Percentiles rank a stretch among this genome's conserved stretches.
These are phyloP conservation scores for Pseudogymnoascus sp. DNA, from an alignment of 2,329 filamentous ascomycete species.

Conservation along the genomic window DNA sequence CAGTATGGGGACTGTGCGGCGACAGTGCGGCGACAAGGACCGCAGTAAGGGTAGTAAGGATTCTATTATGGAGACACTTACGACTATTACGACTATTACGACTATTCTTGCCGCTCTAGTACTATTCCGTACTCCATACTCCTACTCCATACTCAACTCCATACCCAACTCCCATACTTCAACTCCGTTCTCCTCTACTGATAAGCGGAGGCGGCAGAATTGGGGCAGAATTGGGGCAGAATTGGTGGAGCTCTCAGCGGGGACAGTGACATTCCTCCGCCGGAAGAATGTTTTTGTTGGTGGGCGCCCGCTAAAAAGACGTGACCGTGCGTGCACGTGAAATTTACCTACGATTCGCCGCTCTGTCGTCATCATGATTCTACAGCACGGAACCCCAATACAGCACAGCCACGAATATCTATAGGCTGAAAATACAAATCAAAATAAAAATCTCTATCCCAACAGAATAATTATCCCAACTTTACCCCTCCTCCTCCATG, in stretches of 20 bases:
- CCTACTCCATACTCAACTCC: not conserved
- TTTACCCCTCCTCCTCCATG: not conserved
- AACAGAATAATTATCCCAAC: not conserved
- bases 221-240: not conserved
- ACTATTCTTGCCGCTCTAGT: not conserved
- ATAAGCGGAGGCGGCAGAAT: not conserved
- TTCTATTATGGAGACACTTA: not conserved
- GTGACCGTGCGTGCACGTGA: not conserved
- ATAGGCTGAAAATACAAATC: not conserved
- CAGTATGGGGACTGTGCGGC: not conserved
- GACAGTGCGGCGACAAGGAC: not conserved
- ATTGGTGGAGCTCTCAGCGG: no score
- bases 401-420: not conserved
- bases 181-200: not conserved
- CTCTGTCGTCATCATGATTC: slow-evolving; percentile 2
- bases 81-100: not conserved
- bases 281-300: not conserved
- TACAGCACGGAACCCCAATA: not conserved
- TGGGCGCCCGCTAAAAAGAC: not conserved
- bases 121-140: not conserved
- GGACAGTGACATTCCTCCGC: not conserved
- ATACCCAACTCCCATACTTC: not conserved
- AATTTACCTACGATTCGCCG: not conserved
- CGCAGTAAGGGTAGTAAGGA: not conserved
- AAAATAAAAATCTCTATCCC: not conserved